Base-by-base conservation (phyloP, 805 yeast genomes). In the Nakazawaea holstii region DNA sequence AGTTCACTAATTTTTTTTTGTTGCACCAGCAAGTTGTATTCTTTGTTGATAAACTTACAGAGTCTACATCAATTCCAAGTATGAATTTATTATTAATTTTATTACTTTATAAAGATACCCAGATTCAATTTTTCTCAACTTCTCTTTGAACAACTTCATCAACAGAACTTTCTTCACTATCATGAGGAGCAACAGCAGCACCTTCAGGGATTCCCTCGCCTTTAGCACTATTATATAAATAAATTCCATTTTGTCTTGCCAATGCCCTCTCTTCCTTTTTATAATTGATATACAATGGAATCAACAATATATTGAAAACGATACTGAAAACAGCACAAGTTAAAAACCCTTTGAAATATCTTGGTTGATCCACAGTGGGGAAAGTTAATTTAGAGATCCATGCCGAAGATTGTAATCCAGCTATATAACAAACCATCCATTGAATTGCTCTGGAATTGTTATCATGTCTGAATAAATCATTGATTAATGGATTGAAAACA, bases 291-390 rank as follows among this genome's bases (percentile, higher is more conserved):
- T 57, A 59, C 14, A 48, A 56, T 6, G 48, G 17, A 8, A 49
- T 37, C 6, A 63, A 42, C 8, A 52, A 35, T 1, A 62, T 9
- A 35, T 49, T 55, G 53, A 60, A 61, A 2, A 57, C 63, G 35
- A 67, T 45, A 53, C 70, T 63, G 52, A 68, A 69, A 3, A 65
- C 69, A 7, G 74, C 71, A 59, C 71, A 68, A 17, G 74, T 73
- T 1, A 74, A 60, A 59, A 69, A 80, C 50, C 85, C 86, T 43
- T 73, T 78, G 40, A 64, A 64, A 58, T 66, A 80, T 32, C 76
- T 62, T 26, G 87, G 87, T 4, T 79, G 70, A 48, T 80, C 83
- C 6, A 68, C 74, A 1, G 85, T 80, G 49, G 73, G 76, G 70
- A 53, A 67, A 29, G 53, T 52, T 4, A 69, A 48, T 29, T 60